phyloP scores from a whole-genome alignment of 2,329 filamentous ascomycete genomes.

The Dendryphion nanum region DNA sequence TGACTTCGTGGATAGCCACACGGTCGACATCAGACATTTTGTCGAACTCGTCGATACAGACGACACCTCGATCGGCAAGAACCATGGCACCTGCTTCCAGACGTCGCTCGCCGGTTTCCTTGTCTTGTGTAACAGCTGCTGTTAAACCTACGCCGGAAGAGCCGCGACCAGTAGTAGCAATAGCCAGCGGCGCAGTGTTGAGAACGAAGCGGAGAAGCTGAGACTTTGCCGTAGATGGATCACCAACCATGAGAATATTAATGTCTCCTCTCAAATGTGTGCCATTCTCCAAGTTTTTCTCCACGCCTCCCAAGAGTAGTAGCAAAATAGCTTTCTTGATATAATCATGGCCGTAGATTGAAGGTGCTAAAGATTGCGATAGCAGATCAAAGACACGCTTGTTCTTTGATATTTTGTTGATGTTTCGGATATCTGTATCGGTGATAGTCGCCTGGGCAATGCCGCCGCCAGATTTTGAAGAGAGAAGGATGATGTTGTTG shows the following conservation, averaged over 20 bases:
- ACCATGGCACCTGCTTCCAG: conserved; percentile 99
- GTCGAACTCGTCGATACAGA: conserved; percentile 99
- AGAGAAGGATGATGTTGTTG: conserved; percentile 92
- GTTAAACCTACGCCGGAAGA: conserved; percentile 98
- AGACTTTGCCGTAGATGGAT: conserved; percentile 98
- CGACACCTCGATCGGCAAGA: conserved; percentile 91
- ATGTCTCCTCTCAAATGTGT: conserved; percentile 98
- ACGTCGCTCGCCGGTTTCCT: conserved; percentile 92
- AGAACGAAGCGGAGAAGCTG: conserved; percentile 94
- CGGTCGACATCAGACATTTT: conserved; percentile 99
- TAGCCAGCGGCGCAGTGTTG: conserved; percentile 93
- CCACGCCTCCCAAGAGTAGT: conserved; percentile 92
- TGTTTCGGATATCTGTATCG: conserved; percentile 95
- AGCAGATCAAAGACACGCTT: conserved; percentile 89
- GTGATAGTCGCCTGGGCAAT: conserved; percentile 91
- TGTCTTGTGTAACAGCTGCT: conserved; percentile 92
- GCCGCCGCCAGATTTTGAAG: conserved; percentile 92
- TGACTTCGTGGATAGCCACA: conserved; percentile 99
- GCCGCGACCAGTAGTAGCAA: conserved; percentile 93
- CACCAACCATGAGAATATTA: conserved; percentile 98
- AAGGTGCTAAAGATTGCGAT: conserved; percentile 90
- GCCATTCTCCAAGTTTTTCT: conserved; percentile 98
- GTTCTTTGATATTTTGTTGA: conserved; percentile 96
- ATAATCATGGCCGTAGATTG: conserved; percentile 94
- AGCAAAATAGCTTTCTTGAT: conserved; percentile 97